Percentiles rank a stretch among this genome's conserved stretches.
phyloP scores from a whole-genome alignment of 108 stramenopile genomes.

The Cyclotella cryptica region DNA sequence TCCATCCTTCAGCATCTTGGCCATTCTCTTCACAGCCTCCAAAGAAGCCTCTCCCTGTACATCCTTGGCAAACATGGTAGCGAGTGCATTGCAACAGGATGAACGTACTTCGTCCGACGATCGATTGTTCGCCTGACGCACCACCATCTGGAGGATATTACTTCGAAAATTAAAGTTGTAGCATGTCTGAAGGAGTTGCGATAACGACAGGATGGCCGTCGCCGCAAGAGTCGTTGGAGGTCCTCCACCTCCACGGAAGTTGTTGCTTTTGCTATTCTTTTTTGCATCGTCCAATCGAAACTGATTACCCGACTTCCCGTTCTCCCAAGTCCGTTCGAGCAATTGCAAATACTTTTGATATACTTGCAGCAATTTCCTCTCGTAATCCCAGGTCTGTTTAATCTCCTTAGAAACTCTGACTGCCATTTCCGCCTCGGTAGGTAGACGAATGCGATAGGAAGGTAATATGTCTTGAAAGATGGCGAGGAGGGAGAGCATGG shows the following conservation, averaged over 20 bases:
- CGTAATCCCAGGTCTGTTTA: conserved; percentile 75
- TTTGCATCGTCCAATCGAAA: not conserved
- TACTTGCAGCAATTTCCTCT: conserved; percentile 72
- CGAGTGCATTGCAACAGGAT: conserved; percentile 72
- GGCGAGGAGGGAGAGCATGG: conserved; percentile 85
- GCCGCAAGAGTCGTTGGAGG: conserved; percentile 69
- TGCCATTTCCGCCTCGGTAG: conserved; percentile 78
- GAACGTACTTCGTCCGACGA: conserved; percentile 65
- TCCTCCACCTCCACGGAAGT: conserved; percentile 6
- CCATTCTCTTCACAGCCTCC: conserved; percentile 77
- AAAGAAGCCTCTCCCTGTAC: conserved; percentile 79
- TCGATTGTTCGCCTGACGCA: conserved; percentile 70
- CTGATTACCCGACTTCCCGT: conserved; percentile 36
- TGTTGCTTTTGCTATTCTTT: conserved; percentile 16
- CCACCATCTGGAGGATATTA: conserved; percentile 73
- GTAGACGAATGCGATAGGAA: conserved; percentile 90
- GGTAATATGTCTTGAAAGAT: conserved; percentile 94
- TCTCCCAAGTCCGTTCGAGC: conserved; percentile 74
- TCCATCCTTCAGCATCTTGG: conserved; percentile 75
- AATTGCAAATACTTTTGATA: conserved; percentile 87
- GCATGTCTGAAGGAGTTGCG: conserved; percentile 75
- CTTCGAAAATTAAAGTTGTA: conserved; percentile 91
- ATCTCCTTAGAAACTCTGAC: conserved; percentile 90
- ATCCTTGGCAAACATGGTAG: conserved; percentile 74
- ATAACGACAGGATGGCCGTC: conserved; percentile 72